These are phyloP conservation scores for Lippia alba DNA, from an alignment of 305 asterid species.

Conservation along the genomic window DNA sequence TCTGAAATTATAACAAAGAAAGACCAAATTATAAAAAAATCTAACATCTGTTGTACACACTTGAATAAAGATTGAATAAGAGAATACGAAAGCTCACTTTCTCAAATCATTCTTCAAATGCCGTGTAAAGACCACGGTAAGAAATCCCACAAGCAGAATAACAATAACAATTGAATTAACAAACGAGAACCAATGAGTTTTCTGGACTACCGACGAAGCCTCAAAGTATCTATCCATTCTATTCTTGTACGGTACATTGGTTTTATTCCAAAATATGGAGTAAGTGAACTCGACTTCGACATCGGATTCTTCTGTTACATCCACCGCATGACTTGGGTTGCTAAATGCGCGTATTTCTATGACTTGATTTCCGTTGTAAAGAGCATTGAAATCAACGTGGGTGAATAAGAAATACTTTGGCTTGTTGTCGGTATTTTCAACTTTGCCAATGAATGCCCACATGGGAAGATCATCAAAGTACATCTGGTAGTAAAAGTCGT, in stretches of 20 bases:
- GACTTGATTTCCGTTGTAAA: slow-evolving; percentile 71
- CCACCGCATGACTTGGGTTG: slow-evolving; percentile 72
- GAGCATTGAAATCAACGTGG: slow-evolving; percentile 74
- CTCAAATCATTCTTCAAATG: slow-evolving; percentile 81
- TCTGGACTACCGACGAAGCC: slow-evolving; percentile 57
- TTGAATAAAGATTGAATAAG: slow-evolving; percentile 27
- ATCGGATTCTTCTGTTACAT: slow-evolving; percentile 70
- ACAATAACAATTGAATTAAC: slow-evolving; percentile 60
- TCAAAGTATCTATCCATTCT: slow-evolving; percentile 74
- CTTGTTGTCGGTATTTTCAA: slow-evolving; percentile 62
- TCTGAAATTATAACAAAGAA: slow-evolving; percentile 47
- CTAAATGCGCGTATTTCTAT: slow-evolving; percentile 74
- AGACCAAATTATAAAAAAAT: slow-evolving; percentile 21
- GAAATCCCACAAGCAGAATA: slow-evolving; percentile 70
- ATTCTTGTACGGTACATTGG: slow-evolving; percentile 49
- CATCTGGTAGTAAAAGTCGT: slow-evolving; percentile 83
- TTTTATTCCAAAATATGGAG: slow-evolving; percentile 66
- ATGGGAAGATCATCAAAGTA: slow-evolving; percentile 91
- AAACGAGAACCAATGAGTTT: slow-evolving; percentile 80
- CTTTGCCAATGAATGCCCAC: slow-evolving; percentile 94
- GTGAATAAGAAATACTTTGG: slow-evolving; percentile 68
- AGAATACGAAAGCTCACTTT: slow-evolving; percentile 59
- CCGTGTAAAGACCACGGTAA: slow-evolving; percentile 57
- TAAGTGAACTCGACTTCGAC: slow-evolving; percentile 64
- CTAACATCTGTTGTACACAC: slow-evolving; percentile 14